These are phyloP conservation scores for Strobilomyces echinocephalus DNA, from an alignment of 768 basidiomycete species.

Conservation along the genomic window DNA sequence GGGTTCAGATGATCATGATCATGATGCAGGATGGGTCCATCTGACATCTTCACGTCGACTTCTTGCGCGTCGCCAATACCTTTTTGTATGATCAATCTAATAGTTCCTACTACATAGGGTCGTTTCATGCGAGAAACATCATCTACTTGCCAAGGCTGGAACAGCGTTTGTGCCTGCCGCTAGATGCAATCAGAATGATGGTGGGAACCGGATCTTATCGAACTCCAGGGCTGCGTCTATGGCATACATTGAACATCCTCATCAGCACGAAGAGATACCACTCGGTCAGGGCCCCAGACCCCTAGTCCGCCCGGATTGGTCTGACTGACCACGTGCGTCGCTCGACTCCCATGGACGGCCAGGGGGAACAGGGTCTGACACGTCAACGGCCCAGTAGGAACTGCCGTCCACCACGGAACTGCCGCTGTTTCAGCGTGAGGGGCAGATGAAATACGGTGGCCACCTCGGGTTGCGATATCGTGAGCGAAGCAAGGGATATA, in stretches of 20 bases:
- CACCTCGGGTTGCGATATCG: conserved; percentile 59
- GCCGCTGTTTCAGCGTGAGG: conserved; percentile 42
- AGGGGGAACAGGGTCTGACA: conserved; percentile 48
- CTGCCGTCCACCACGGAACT: conserved; percentile 49
- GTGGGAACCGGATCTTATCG: background rate
- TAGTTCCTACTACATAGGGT: conserved; percentile 2
- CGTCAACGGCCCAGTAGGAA: conserved; percentile 63
- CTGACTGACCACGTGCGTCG: conserved; percentile 33
- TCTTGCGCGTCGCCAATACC: conserved; percentile 16
- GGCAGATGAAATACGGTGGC: conserved; percentile 70
- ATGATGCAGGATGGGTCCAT: conserved; percentile 11
- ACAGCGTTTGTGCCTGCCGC: background rate
- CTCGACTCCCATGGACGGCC: conserved; percentile 29
- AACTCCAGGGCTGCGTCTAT: conserved; percentile 19
- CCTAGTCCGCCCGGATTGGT: conserved; percentile 50
- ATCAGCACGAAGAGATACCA: conserved; percentile 72
- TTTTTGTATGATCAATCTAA: conserved; percentile 22
- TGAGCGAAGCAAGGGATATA: conserved; percentile 47
- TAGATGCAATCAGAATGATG: no score
- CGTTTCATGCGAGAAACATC: background rate
- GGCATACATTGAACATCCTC: conserved; percentile 48
- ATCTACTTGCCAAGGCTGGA: background rate
- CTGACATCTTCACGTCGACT: conserved; percentile 13
- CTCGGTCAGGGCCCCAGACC: conserved; percentile 79
- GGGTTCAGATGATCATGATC: conserved; percentile 11